Evolutionary conservation across 208 protist genomes (phyloP), one percentile per base, ranked within the genome.

Genomic region (Trypanosoma lewisi): DNA sequence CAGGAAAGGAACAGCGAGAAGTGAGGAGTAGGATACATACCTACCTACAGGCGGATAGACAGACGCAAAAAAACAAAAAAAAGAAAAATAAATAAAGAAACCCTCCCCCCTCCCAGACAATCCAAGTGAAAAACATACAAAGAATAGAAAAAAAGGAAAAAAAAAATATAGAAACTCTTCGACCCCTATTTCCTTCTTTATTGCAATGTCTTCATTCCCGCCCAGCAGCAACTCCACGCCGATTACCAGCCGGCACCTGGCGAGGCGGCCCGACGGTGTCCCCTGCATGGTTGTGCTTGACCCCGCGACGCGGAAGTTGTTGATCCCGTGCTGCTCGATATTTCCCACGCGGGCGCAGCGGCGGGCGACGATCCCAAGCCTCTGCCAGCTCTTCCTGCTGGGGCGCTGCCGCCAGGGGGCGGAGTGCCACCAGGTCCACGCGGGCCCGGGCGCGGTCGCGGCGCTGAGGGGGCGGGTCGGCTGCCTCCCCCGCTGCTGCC

Each of bases 371-470:
- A 69, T 69, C 31, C 87, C 87, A 17, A 90, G 81, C 21, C 79
- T 93, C 6, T 93, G 87, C 65, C 78, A 87, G 63, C 77, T 93
- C 14, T 90, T 78, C 69, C 73, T 87, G 4, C 48, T 64, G 14
- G 70, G 71, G 37, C 72, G 77, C 11, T 93, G 87, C 70, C 75
- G 81, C 11, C 81, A 90, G 57, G 83, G 78, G 7, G 56, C 66
- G 21, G 58, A 83, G 23, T 93, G 87, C 64, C 83, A 85, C 52
- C 87, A 93, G 70, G 75, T 93, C 25, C 87, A 93, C 60, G 83
- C 83, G 9, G 59, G 76, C 37, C 78, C 61, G 62, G 73, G 78
- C 19, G 70, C 74, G 2, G 77, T 93, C 8, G 55, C 67, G 53
- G 61, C 54, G 6, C 77, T 93, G 42, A 83, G 87, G 6, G 55